phyloP scores from a whole-genome alignment of 1,284 basidiomycete genomes.

The Exobasidium rhododendri region DNA sequence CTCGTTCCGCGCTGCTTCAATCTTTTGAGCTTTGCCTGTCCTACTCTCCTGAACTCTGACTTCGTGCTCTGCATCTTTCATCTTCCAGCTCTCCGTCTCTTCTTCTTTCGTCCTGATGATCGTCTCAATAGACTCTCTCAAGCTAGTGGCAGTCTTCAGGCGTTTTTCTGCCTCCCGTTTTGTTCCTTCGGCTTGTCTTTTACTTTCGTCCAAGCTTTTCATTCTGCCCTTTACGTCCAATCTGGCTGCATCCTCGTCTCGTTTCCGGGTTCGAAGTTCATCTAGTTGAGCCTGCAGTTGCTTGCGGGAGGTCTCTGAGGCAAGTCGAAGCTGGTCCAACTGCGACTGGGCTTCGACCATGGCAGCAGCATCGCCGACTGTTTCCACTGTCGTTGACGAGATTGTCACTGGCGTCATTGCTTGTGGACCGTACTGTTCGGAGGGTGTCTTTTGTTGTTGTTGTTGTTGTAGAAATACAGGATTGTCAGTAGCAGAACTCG shows the following conservation, averaged over 20 bases:
- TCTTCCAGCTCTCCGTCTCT: slow-evolving; percentile 3
- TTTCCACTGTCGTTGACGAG: neutral
- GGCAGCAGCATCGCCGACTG: neutral
- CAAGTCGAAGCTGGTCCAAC: slow-evolving; percentile 65
- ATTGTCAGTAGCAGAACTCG: neutral
- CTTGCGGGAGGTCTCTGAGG: slow-evolving; percentile 60
- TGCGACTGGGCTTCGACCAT: slow-evolving; percentile 67
- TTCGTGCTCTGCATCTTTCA: slow-evolving; percentile 4
- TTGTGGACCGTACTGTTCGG: no score
- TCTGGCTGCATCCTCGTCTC: slow-evolving; percentile 75
- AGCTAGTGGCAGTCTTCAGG: slow-evolving; percentile 67
- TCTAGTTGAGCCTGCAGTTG: slow-evolving; percentile 71
- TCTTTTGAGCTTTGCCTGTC: neutral
- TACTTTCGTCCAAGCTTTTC: slow-evolving; percentile 80
- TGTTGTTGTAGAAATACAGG: neutral
- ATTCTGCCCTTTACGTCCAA: slow-evolving; percentile 75
- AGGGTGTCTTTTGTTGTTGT: slow-evolving; percentile 11
- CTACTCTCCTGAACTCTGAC: neutral
- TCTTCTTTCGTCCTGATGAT: slow-evolving; percentile 58
- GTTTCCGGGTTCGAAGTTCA: slow-evolving; percentile 70
- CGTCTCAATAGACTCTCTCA: slow-evolving; percentile 56
- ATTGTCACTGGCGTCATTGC: slow-evolving; percentile 17
- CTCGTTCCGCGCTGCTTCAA: neutral
- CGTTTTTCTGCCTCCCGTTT: slow-evolving; percentile 84
- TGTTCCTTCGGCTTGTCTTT: slow-evolving; percentile 72